Evolutionary conservation across 2,329 filamentous ascomycete species (phyloP).

Genomic region (Paecilomyces variotii): DNA sequence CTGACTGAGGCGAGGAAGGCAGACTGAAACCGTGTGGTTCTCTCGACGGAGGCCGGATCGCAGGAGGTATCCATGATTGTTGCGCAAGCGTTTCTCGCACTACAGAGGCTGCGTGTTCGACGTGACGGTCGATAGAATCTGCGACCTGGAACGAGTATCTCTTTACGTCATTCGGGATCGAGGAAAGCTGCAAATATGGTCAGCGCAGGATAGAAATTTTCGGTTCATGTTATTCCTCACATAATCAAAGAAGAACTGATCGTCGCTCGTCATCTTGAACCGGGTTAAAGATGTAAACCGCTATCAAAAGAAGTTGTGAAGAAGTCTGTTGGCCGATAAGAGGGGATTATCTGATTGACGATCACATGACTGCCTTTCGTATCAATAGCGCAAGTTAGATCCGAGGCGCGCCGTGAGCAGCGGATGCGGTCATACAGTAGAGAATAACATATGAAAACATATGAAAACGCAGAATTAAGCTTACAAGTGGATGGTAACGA

Average conservation of each 20-base stretch:
- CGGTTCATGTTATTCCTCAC: conserved; percentile 44
- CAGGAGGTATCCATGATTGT: conserved; percentile 64
- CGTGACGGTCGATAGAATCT: conserved; percentile 70
- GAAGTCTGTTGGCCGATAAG: not conserved
- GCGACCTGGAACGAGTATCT: conserved; percentile 65
- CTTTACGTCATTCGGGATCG: conserved; percentile 57
- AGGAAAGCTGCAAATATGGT: conserved; percentile 40
- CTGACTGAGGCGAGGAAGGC: conserved; percentile 31
- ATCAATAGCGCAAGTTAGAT: not conserved
- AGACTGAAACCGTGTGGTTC: conserved; percentile 13
- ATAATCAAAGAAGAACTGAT: conserved; percentile 69
- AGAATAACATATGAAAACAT: not conserved
- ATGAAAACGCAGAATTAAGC: not conserved
- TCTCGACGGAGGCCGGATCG: conserved; percentile 49
- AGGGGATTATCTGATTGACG: not conserved
- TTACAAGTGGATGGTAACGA: not conserved
- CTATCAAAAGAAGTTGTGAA: not conserved
- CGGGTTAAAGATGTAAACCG: not conserved
- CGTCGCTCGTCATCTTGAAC: conserved; percentile 64
- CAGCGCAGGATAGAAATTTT: conserved; percentile 6
- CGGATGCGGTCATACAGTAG: no score
- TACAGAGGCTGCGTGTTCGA: conserved; percentile 64
- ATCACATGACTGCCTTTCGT: conserved; percentile 1
- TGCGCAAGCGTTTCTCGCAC: conserved; percentile 63
- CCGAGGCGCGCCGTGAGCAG: not conserved